Base-by-base conservation (phyloP, 208 protist species). In the Polymyxa betae region DNA sequence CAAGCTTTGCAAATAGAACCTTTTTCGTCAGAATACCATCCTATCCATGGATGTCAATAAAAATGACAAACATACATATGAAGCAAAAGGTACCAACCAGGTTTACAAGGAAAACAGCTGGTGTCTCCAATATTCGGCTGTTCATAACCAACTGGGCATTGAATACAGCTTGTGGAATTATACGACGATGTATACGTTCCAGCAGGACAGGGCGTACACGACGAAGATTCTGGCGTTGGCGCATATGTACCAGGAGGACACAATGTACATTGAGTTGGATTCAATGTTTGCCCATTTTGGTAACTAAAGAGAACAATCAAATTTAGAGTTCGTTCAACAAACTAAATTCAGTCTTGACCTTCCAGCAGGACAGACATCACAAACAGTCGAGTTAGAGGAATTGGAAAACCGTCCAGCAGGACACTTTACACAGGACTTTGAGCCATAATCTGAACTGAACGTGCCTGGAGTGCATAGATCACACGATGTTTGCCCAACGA, bases 401-500 rank as follows among this genome's bases (percentile, higher is more conserved):
- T 35, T n/a, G 87, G 10, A 16, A 46, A 38, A 45, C 40, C 32
- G 1, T 32, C 87, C 87, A 12, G 46, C n/a, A 40, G 40, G 87
- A 43, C 87, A 89, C 87, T n/a, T 35, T 29, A 16, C 1, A 49
- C 87, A 89, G 43, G 10, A 32, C 40, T 35, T 64, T 10, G 16
- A 20, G 12, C 32, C 87, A 16, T 35, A 1, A 12, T n/a, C n/a
- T 29, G 32, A 10, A 20, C 40, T 45, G 43, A 89, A 89, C 12
- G 46, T 60, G 12, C 87, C 87, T 41, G 87, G 24, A 35, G 16
- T 10, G 46, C 87, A 89, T 46, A n/a, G 87, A 10, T 89, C 87
- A 46, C 87, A 89, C 49, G 43, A 20, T 1, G 10, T 89, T n/a
- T 46, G 38, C 10, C 87, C 87, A 0, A 29, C 24, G 24, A 60